Conservation (phyloP, 2,329 filamentous ascomycete species). For the Nigrospora osmanthi region DNA sequence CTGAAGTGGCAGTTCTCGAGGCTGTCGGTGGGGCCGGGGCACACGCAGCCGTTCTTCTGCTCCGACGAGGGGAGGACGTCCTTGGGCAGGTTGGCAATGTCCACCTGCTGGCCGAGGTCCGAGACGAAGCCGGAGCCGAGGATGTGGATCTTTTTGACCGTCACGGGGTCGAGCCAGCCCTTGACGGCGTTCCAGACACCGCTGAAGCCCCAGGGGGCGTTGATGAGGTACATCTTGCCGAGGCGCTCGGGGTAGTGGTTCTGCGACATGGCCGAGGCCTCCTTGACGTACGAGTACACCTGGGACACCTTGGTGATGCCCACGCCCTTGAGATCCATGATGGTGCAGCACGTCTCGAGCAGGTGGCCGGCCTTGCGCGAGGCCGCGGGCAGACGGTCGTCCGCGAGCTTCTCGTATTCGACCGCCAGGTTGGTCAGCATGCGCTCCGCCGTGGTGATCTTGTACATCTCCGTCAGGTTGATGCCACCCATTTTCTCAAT, state of each 20-base stretch:
- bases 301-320: conserved; percentile 72
- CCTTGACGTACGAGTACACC: conserved; percentile 81
- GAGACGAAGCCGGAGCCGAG: conserved; percentile 74
- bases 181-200: conserved; percentile 81
- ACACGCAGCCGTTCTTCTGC: conserved; percentile 34
- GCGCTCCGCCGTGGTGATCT: conserved; percentile 85
- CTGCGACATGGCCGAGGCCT: conserved; percentile 84
- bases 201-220: conserved; percentile 93
- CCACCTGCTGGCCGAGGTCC: conserved; percentile 77
- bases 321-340: conserved; percentile 97
- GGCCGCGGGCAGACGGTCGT: conserved; percentile 89
- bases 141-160: conserved; percentile 91
- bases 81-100: conserved; percentile 82
- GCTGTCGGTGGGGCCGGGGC: conserved; percentile 40
- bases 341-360: conserved; percentile 95
- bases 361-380: conserved; percentile 84
- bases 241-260: conserved; percentile 99
- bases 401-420: conserved; percentile 94
- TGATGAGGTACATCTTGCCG: conserved; percentile 95
- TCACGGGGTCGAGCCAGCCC: conserved; percentile 93
- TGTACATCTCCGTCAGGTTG: conserved; percentile 81
- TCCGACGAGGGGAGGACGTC: conserved; percentile 74
- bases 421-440: conserved; percentile 95
- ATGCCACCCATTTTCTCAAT: conserved; percentile 95
- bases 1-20: conserved; percentile 66